phyloP scores from a whole-genome alignment of 805 yeast genomes.

The Myxozyma nipponensis region DNA sequence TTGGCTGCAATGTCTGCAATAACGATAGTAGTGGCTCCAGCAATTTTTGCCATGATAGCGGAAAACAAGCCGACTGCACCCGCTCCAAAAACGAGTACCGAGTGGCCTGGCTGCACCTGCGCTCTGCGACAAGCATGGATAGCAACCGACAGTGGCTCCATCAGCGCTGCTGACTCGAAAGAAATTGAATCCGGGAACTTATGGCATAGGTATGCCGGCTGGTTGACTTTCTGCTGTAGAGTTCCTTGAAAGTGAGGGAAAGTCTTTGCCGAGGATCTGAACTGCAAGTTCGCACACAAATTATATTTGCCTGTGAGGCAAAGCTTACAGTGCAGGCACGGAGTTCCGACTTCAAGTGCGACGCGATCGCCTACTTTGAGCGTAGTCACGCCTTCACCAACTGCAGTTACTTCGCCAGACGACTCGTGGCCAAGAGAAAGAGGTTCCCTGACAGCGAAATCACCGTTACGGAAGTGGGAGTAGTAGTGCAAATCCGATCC shows the following conservation, averaged over 20 bases:
- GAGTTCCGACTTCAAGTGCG: conserved; percentile 81
- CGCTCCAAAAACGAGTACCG: conserved; percentile 71
- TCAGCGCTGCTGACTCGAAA: conserved; percentile 68
- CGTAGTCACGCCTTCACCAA: conserved; percentile 59
- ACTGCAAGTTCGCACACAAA: conserved; percentile 72
- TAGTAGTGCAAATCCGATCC: conserved; percentile 31
- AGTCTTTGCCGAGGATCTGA: conserved; percentile 58
- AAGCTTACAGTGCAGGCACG: conserved; percentile 70
- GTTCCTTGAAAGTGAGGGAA: conserved; percentile 86
- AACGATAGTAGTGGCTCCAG: conserved; percentile 66
- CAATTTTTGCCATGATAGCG: conserved; percentile 64
- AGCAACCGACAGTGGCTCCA: conserved; percentile 80
- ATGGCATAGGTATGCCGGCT: conserved; percentile 55
- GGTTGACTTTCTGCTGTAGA: conserved; percentile 79
- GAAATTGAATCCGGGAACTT: conserved; percentile 65
- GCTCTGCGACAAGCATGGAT: conserved; percentile 70
- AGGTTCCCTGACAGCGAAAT: conserved; percentile 53
- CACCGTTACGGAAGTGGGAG: conserved; percentile 28
- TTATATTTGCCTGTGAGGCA: conserved; percentile 83
- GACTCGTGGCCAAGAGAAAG: conserved; percentile 84
- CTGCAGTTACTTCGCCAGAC: conserved; percentile 62
- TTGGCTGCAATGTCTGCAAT: conserved; percentile 56
- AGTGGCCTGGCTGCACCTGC: conserved; percentile 55
- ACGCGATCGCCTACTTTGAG: conserved; percentile 71
- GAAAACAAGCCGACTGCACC: conserved; percentile 78